Conservation (phyloP, 305 asterid genomes). For the Fraxinus latifolia region DNA sequence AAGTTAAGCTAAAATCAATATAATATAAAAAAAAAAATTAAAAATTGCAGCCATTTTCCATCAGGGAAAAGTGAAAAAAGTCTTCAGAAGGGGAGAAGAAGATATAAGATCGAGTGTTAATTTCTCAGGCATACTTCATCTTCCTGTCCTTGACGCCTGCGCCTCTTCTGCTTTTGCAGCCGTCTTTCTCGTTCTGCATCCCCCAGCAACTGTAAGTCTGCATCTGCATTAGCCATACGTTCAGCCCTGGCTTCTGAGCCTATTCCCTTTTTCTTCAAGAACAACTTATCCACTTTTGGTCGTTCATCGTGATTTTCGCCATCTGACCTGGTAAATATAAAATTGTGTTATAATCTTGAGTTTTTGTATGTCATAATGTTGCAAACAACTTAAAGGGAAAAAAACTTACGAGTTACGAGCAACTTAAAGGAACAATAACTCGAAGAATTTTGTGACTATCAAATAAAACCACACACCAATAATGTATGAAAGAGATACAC, state of each 20-base stretch:
- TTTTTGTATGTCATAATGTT: background rate
- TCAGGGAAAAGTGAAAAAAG: background rate
- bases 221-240: slow-evolving; percentile 73
- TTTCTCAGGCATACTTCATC: slow-evolving; percentile 59
- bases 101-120: background rate
- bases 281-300: slow-evolving; percentile 69
- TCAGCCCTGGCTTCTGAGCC: slow-evolving; percentile 93
- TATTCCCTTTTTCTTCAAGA: slow-evolving; percentile 77
- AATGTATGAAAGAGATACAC: background rate
- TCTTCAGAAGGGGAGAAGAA: background rate
- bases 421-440: background rate
- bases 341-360: slow-evolving; percentile 10
- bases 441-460: background rate
- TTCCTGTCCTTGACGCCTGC: slow-evolving; percentile 94
- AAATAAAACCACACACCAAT: slow-evolving; percentile 8
- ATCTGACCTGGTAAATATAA: slow-evolving; percentile 44
- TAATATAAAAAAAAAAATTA: background rate
- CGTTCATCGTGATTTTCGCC: slow-evolving; percentile 47
- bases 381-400: slow-evolving; percentile 9
- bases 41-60: background rate
- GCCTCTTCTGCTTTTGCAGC: slow-evolving; percentile 75
- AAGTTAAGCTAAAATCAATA: background rate
- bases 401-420: background rate
- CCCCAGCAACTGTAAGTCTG: slow-evolving; percentile 82
- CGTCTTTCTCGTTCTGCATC: slow-evolving; percentile 83